Evolutionary conservation across 176 grass and related monocot genomes (phyloP), one percentile per base, ranked within the genome.

Genomic region (Zoysia pacifica): DNA sequence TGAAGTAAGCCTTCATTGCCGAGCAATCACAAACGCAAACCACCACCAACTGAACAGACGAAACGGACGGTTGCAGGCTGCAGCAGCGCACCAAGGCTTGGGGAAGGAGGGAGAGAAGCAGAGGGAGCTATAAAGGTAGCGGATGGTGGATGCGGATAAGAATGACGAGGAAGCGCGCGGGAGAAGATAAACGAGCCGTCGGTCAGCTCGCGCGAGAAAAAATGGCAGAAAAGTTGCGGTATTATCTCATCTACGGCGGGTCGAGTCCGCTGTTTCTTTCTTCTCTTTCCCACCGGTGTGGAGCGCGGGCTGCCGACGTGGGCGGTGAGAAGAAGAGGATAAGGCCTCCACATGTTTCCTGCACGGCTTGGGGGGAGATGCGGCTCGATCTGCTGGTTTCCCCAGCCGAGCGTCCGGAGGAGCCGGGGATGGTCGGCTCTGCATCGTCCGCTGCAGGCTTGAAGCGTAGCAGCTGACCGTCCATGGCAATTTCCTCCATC

Each of bases 291-390:
- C 16, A 37, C 72, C 13, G 53, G 50, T 64, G 72, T 39, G 77
- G 72, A 77, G 80, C 44, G 5, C 4, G 50, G 77, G 42, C 15
- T 71, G 20, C 44, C 5, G 71, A 8, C 50, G 52, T 56, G 72
- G 51, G 50, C 56, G 59, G 69, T 8, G 2, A 54, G 67, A 13
- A 81, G 10, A 54, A 66, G 90, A 92, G n/a, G 28, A 28, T 92
- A 92, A 92, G 75, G 58, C 70, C 16, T 89, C 86, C 90, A 83
- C 90, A 75, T 89, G 50, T 64, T 80, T 75, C 73, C 56, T 72
- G 79, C 73, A 82, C 72, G 66, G 79, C 73, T 64, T 70, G 18
- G 72, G 39, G 8, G 56, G 60, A 84, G 70, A 74, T 55, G 5
- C 53, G 77, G 55, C 53, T 14, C 18, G 56, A 6, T n/a, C 56